phyloP scores from a whole-genome alignment of 2,329 filamentous ascomycete genomes.

The Fusarium palustre region DNA sequence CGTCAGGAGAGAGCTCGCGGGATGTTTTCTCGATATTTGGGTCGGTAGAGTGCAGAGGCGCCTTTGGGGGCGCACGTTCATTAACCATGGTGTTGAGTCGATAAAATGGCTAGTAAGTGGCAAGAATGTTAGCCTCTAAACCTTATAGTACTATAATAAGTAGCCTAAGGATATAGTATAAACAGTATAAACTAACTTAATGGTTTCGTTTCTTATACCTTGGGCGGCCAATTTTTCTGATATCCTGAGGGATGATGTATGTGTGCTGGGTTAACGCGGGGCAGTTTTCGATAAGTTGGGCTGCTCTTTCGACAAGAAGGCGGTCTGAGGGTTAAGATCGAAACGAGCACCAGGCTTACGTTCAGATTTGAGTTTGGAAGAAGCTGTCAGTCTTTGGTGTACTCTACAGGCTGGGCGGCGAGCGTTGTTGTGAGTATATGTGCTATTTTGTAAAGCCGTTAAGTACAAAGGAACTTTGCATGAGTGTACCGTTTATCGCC shows the following conservation, averaged over 20 bases:
- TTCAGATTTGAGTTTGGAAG: background rate
- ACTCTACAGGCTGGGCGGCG: slow-evolving; percentile 27
- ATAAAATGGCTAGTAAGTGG: background rate
- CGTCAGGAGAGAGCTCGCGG: slow-evolving; percentile 49
- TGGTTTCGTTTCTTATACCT: background rate
- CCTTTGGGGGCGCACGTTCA: slow-evolving; percentile 61
- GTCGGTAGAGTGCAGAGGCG: slow-evolving; percentile 49
- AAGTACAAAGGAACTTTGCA: slow-evolving; percentile 29
- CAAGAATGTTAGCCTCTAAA: background rate
- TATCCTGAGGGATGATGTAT: background rate
- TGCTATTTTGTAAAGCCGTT: slow-evolving; percentile 35
- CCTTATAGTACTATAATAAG: background rate
- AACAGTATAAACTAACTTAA: background rate
- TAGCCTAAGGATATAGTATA: background rate
- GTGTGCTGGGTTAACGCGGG: slow-evolving; percentile 19
- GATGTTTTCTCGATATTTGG: slow-evolving; percentile 31
- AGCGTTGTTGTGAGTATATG: slow-evolving; percentile 27
- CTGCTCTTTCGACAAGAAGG: slow-evolving; percentile 30
- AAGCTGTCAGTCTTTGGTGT: slow-evolving; percentile 3
- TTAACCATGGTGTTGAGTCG: slow-evolving; percentile 57
- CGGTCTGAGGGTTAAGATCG: slow-evolving; percentile 39
- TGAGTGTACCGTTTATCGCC: slow-evolving; percentile 6
- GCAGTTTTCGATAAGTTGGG: slow-evolving; percentile 34
- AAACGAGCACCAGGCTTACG: slow-evolving; percentile 37
- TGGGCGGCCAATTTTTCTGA: background rate